These are phyloP conservation scores for Tetrahymena borealis DNA, from an alignment of 73 alveolate species.

Conservation along the genomic window DNA sequence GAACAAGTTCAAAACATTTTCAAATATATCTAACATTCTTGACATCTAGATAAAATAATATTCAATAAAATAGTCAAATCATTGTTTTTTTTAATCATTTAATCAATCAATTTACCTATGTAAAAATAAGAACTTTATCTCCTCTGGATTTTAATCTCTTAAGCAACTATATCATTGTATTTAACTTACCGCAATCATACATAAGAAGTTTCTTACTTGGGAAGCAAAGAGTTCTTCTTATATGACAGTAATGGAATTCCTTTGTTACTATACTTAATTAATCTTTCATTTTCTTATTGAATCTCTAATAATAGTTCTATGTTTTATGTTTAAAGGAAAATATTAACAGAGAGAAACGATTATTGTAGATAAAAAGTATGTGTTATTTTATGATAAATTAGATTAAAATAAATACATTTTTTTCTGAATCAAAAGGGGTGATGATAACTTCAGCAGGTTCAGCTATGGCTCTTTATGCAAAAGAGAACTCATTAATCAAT, in stretches of 20 bases:
- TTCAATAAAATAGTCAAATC: neutral
- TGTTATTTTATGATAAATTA: neutral
- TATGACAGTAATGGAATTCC: neutral
- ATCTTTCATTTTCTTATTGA: neutral
- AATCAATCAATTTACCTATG: conserved; percentile 15
- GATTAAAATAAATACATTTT: neutral
- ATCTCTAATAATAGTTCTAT: neutral
- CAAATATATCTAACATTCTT: conserved; percentile 96
- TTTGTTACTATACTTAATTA: neutral
- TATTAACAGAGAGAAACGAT: neutral
- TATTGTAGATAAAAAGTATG: neutral
- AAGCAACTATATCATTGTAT: conserved; percentile 66
- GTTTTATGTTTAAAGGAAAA: neutral
- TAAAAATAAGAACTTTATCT: conserved; percentile 80
- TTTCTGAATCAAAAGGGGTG: neutral
- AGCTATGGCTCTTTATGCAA: neutral
- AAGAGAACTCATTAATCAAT: neutral
- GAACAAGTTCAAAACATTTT: conserved; percentile 83
- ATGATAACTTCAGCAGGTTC: neutral
- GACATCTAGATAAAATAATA: conserved; percentile 93
- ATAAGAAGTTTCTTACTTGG: conserved; percentile 95
- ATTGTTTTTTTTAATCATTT: neutral
- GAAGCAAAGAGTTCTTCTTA: conserved; percentile 49
- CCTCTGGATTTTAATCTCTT: conserved; percentile 73
- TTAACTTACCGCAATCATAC: conserved; percentile 98